Percentiles rank a stretch among this genome's conserved stretches.
phyloP scores from a whole-genome alignment of 2,329 filamentous ascomycete species.

The Fusarium sp. region DNA sequence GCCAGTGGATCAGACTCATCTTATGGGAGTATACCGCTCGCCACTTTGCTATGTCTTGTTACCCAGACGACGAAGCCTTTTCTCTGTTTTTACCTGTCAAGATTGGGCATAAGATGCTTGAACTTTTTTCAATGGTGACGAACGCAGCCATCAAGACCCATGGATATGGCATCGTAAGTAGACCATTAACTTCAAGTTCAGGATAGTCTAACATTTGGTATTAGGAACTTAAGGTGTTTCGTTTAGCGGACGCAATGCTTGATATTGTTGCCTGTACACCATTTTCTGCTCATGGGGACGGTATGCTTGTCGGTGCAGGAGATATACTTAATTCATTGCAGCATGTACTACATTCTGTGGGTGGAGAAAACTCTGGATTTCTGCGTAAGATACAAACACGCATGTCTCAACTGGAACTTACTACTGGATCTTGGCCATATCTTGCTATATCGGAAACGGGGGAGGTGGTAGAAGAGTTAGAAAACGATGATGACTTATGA shows the following conservation, averaged over 20 bases:
- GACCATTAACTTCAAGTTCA: too few species aligned
- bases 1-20: slow-evolving; percentile 45
- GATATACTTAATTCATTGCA: slow-evolving; percentile 39
- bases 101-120: slow-evolving; percentile 45
- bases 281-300: slow-evolving; percentile 21
- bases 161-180: slow-evolving; percentile 44
- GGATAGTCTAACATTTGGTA: not conserved
- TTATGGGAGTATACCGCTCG: slow-evolving; percentile 46
- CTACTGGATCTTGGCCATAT: slow-evolving; percentile 32
- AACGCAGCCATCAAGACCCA: slow-evolving; percentile 39
- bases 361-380: slow-evolving; percentile 36
- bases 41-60: slow-evolving; percentile 44
- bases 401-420: slow-evolving; percentile 32
- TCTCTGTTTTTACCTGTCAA: slow-evolving; percentile 43
- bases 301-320: slow-evolving; percentile 42
- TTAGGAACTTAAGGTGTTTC: slow-evolving; percentile 45
- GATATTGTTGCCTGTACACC: slow-evolving; percentile 41
- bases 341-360: slow-evolving; percentile 39
- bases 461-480: not conserved
- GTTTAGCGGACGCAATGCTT: slow-evolving; percentile 41
- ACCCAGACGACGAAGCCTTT: slow-evolving; percentile 41
- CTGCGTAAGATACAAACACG: slow-evolving; percentile 32
- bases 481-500: not conserved
- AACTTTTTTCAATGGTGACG: slow-evolving; percentile 39
- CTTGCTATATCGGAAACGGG: not conserved